Evolutionary conservation across 208 protist genomes (phyloP).

Genomic region (Trypanosoma boissoni): DNA sequence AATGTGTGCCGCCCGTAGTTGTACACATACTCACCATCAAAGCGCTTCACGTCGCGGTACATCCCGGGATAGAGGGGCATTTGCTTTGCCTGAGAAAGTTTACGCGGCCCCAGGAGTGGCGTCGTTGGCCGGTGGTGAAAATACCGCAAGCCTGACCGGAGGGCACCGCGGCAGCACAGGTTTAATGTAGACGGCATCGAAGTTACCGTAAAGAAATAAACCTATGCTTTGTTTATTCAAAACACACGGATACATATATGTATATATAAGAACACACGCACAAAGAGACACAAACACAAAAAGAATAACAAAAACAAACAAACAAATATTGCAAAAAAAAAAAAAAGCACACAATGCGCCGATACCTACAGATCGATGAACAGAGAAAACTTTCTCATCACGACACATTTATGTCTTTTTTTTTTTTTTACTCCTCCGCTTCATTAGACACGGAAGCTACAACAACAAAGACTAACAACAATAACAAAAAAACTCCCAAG

Average conservation of each 20-base stretch:
- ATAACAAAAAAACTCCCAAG: neutral
- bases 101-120: slow-evolving; percentile 15
- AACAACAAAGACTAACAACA: neutral
- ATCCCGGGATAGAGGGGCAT: slow-evolving; percentile 59
- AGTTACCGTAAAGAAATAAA: neutral
- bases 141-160: neutral
- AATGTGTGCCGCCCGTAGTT: slow-evolving; percentile 69
- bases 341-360: too few species aligned
- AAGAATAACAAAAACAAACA: neutral
- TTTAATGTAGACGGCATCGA: neutral
- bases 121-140: slow-evolving; percentile 6
- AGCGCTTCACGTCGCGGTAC: slow-evolving; percentile 42
- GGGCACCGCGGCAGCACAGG: neutral
- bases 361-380: too few species aligned
- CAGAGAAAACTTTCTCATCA: too few species aligned
- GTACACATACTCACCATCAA: slow-evolving; percentile 79
- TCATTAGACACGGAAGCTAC: neutral
- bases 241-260: neutral
- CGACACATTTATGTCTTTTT: neutral
- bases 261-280: neutral
- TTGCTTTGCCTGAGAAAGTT: slow-evolving; percentile 63
- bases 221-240: neutral
- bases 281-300: neutral
- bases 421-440: neutral
- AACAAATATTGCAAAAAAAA: too few species aligned